Evolutionary conservation across 495 filamentous ascomycete genomes (phyloP).

Genomic region (Hypoxylon crocopeplum): DNA sequence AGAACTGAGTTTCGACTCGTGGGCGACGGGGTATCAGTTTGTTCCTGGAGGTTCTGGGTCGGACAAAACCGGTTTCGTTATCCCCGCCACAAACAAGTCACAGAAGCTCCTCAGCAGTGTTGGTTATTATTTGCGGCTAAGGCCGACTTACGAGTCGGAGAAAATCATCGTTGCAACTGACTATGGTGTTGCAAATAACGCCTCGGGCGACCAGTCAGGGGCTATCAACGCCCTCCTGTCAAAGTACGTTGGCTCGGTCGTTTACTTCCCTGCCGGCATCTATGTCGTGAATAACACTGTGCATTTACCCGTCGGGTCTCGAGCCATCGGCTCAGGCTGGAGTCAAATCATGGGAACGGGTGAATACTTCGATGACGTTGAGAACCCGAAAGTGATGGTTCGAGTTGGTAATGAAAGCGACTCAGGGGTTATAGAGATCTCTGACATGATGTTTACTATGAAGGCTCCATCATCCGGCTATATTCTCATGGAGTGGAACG

Average conservation of each 20-base stretch:
- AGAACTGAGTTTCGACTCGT: neutral
- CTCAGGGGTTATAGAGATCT: conserved; percentile 57
- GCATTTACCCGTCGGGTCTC: conserved; percentile 56
- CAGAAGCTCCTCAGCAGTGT: neutral
- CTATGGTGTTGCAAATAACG: neutral
- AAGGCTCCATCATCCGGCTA: conserved; percentile 39
- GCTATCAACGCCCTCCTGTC: conserved; percentile 1
- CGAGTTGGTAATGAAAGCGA: conserved; percentile 58
- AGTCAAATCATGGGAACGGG: conserved; percentile 43
- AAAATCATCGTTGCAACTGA: neutral
- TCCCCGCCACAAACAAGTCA: neutral
- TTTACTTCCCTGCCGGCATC: conserved; percentile 39
- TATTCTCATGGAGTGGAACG: conserved; percentile 45
- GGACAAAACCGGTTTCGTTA: neutral
- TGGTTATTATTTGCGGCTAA: neutral
- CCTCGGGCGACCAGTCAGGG: conserved; percentile 7
- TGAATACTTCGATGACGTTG: conserved; percentile 50
- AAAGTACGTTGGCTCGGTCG: neutral
- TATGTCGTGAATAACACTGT: conserved; percentile 42
- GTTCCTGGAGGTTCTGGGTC: neutral
- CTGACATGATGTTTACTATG: conserved; percentile 49
- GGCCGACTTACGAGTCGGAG: neutral
- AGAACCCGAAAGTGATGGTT: conserved; percentile 53
- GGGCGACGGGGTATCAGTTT: neutral
- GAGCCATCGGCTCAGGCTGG: conserved; percentile 39